Evolutionary conservation across 176 grass and related monocot genomes (phyloP), one percentile per base, ranked within the genome.

Genomic region (Lolium rigidum): DNA sequence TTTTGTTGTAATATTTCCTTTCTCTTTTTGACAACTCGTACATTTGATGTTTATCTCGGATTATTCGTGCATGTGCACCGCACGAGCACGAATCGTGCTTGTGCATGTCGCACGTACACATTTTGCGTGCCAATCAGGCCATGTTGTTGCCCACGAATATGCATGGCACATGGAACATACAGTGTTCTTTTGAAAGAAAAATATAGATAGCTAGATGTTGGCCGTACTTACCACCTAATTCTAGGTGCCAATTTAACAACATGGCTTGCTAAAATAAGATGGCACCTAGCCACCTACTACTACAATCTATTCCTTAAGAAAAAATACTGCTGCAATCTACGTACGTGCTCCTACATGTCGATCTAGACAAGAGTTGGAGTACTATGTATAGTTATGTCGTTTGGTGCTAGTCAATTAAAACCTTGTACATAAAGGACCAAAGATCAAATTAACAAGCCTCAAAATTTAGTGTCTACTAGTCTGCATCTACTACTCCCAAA

Each of bases 11-110:
- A 35, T 74, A 59, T 60, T 16, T 15, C 4, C 4, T 55, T 55
- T 17, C 52, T 55, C 17, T 7, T 55, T 17, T 55, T 18, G 15
- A 17, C 16, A 55, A 55, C 52, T 55, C 15, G 15, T 55, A 5
- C 52, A 55, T 55, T 55, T 55, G 52, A 6, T 55, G 15, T 55
- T 55, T 55, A 55, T 64, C 12, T 7, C 17, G 15, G 64, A 46
- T 65, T 83, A 56, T 31, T 57, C 64, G 46, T 78, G 28, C 78
- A 82, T 62, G 70, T 63, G 83, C 16, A 57, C 31, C 21, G 7
- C 38, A 46, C 0, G 21, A 61, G 7, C 38, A 46, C 0, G 21
- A 48, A 0, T 10, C 9, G 1, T 48, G 9, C 46, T 10, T 48
- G 9, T 48, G 9, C 46, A 48, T 48, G 9, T 48, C 41, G 41